Conservation (phyloP, 352 stramenopile genomes). For the Phytophthora tentaculata region DNA sequence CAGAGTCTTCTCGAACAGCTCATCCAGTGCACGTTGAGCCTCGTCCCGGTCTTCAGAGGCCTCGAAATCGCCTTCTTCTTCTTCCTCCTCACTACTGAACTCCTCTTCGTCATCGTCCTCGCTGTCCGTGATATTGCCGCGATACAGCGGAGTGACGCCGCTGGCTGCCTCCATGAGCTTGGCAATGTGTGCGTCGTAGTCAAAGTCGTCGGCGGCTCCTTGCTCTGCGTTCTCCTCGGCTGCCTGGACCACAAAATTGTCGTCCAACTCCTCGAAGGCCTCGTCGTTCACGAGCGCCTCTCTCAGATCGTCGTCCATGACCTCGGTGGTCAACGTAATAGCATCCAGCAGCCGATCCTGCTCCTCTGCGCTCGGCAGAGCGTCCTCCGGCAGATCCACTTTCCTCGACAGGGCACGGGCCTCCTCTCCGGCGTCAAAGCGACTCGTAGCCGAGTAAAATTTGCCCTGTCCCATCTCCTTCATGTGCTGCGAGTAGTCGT, state of each 20-base stretch:
- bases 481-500: constrained; percentile 94
- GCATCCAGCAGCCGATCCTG: constrained; percentile 83
- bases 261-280: constrained; percentile 90
- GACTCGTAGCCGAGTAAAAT: constrained; percentile 79
- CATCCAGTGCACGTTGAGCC: constrained; percentile 86
- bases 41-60: constrained; percentile 63
- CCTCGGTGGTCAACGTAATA: constrained; percentile 84
- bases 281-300: constrained; percentile 86
- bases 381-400: constrained; percentile 71
- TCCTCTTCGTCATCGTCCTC: constrained; percentile 83
- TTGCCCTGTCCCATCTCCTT: constrained; percentile 89
- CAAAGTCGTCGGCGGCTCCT: constrained; percentile 69
- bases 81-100: constrained; percentile 43
- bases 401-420: constrained; percentile 60
- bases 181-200: constrained; percentile 94
- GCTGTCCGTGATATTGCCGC: constrained; percentile 73
- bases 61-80: constrained; percentile 43
- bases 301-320: constrained; percentile 88
- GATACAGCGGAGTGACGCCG: constrained; percentile 64
- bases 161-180: constrained; percentile 91
- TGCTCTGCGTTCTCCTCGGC: constrained; percentile 53
- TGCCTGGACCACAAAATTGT: constrained; percentile 92
- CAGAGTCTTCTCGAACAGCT: constrained; percentile 87
- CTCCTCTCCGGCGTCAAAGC: constrained; percentile 60
- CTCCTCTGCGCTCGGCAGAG: constrained; percentile 70